Conservation (phyloP, 2,329 filamentous ascomycete species). For the Paraphoma sp. region DNA sequence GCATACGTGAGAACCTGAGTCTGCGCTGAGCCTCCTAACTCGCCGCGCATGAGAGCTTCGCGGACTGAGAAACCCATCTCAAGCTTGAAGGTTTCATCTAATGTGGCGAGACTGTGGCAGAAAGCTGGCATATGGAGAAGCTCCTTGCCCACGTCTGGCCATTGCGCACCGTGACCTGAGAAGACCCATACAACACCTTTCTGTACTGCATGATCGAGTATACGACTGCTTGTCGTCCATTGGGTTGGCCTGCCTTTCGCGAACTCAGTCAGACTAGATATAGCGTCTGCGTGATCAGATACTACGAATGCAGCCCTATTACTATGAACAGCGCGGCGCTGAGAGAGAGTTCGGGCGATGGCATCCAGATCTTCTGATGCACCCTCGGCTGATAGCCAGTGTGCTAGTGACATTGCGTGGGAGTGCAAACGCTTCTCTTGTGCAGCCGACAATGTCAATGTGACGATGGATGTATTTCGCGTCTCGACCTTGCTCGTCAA, state of each 20-base stretch:
- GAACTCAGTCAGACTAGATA: constrained; percentile 2
- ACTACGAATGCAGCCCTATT: constrained; percentile 9
- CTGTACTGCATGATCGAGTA: constrained; percentile 2
- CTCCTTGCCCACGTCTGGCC: constrained; percentile 30
- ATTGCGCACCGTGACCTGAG: constrained; percentile 41
- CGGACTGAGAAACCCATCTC: constrained; percentile 25
- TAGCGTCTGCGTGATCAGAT: constrained; percentile 6
- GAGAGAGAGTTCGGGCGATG: constrained; percentile 18
- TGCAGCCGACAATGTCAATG: constrained; percentile 2
- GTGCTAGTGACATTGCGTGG: constrained; percentile 5
- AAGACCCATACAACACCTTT: constrained; percentile 32
- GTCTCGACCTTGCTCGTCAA: too few relatives aligned
- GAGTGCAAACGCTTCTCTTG: constrained; percentile 8
- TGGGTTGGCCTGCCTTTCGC: constrained; percentile 1
- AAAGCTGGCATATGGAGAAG: constrained; percentile 16
- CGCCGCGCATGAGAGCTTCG: constrained; percentile 11
- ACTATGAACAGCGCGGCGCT: constrained; percentile 5
- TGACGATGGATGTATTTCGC: neutral
- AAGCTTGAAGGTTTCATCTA: constrained; percentile 7
- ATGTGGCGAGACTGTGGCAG: constrained; percentile 6
- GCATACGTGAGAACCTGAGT: constrained; percentile 45
- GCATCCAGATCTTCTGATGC: neutral
- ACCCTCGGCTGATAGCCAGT: neutral
- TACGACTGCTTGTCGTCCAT: constrained; percentile 4
- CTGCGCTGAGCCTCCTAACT: constrained; percentile 31